Base-by-base conservation (phyloP, 2,329 filamentous ascomycete species). In the Nemania serpens region DNA sequence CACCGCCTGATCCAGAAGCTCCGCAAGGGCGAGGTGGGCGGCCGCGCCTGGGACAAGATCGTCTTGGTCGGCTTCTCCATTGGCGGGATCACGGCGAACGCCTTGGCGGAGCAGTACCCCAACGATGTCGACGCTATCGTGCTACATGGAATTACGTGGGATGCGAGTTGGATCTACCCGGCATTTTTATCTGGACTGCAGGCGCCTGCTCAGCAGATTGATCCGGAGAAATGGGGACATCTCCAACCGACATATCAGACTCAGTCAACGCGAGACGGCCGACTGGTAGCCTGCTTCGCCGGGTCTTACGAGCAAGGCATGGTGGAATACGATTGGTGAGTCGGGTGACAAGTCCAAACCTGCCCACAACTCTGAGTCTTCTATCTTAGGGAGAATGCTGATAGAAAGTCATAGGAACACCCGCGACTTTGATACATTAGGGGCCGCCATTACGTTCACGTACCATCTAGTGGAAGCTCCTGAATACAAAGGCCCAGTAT, bases 111-210 rank as follows among this genome's bases (percentile, higher is more conserved):
- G 18, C 53, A 63, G 42, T 64, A 64, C 22, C 65, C 65, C 6
- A 45, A 64, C 6, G 65, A 66, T 42, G 58, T 58, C 7, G 59
- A 68, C 33, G 43, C 54, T 15, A 39, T 65, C 10, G 60, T 68
- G 7, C 22, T 68, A 2, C 62, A 62, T 46, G 66, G 57, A 6
- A 62, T 66, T 18, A 48, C 59, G 13, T 68, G 66, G 64, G 57
- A 66, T 50, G 22, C 37, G 2, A 33, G 18, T 10, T 64, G 57
- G 56, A 58, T 65, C 22, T 68, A 68, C 48, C 64, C 64, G 17
- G 66, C 64, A 39, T 68, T 68, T 57, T 34, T 68, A 12, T 60
- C 62, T 18, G 66, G 62, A 17, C 57, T 66, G 13, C 66, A 66
- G 25, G 59, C 45, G 2, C 53, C 66, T 13, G 64, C 66, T 18